Conservation (phyloP, 1,139 yeast species). For the Scheffersomyces cryptocercus region DNA sequence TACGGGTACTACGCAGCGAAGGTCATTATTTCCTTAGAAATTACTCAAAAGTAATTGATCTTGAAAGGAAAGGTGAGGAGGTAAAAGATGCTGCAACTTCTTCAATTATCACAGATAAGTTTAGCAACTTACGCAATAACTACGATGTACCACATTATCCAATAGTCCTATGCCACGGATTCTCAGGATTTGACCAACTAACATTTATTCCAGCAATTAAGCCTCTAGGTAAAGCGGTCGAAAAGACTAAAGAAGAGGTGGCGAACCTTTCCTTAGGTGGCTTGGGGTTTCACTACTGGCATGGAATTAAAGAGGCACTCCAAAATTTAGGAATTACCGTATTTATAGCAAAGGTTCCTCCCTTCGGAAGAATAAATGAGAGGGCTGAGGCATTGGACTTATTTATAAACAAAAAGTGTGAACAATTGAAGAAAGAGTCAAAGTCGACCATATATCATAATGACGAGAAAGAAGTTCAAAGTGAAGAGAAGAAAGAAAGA, state of each 20-base stretch:
- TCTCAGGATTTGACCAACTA: constrained; percentile 74
- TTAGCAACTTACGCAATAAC: constrained; percentile 15
- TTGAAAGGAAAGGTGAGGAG: constrained; percentile 5
- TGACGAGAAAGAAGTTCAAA: constrained; percentile 7
- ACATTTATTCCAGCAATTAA: constrained; percentile 45
- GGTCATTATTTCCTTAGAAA: not conserved
- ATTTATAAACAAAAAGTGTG: constrained; percentile 49
- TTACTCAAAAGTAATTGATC: constrained; percentile 6
- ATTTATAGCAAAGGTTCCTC: constrained; percentile 75
- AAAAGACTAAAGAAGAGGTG: constrained; percentile 12
- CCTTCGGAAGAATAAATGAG: constrained; percentile 73
- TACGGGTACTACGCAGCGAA: too few species aligned
- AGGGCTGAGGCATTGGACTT: constrained; percentile 62
- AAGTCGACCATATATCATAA: constrained; percentile 32
- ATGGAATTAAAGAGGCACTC: constrained; percentile 68
- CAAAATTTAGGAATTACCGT: constrained; percentile 66
- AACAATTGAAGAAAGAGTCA: constrained; percentile 27
- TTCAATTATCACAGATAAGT: constrained; percentile 5
- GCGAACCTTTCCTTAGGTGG: constrained; percentile 21
- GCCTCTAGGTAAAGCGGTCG: constrained; percentile 3
- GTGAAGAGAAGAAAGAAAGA: constrained; percentile 7
- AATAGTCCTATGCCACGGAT: constrained; percentile 79
- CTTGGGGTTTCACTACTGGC: constrained; percentile 71
- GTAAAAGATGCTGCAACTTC: not conserved
- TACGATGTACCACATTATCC: constrained; percentile 54